Base-by-base conservation (phyloP, 306 rosid species). In the Cyclanthera cordifolia region DNA sequence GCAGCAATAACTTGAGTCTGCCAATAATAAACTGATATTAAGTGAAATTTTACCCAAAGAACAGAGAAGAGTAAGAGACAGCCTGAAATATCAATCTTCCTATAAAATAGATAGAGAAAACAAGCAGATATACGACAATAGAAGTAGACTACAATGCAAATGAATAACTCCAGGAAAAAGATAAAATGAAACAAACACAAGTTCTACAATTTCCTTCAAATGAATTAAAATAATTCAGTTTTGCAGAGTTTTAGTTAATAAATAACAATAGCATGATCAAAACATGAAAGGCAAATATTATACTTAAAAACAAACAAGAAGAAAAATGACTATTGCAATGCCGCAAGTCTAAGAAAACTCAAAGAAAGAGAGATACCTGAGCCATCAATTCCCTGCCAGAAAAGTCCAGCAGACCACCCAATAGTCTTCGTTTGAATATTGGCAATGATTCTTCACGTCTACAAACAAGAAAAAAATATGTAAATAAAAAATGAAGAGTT, bases 1-100 rank as follows among this genome's bases (percentile, higher is more conserved):
- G 87, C 91, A 70, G 99, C 99, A 84, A 93, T 93, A 64, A 85
- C 87, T 82, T 93, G 91, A 76, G 95, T 88, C 99, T 93, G 95
- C 77, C 76, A 66, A 41, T 74, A 81, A 80, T 68, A 74, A 82
- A 81, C 43, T 37, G 1, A 37, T 37, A 37, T 37, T 37, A 37
- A 37, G 8, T 37, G 43, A 8, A 37, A 37, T 37, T 37, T 37
- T 37, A 37, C 7, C 43, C 43, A 37, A 37, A 37, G 43, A 37
- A 37, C 43, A 37, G 43, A 37, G 43, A 37, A 8, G 8, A 37
- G 43, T 13, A 65, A 64, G n/a, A 65, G 30, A n/a, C n/a, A 20
- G 37, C 52, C 53, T 43, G 28, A 19, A 61, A 63, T 39, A 39
- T 20, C 51, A 28, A 12, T 61, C 5, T 19, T 39, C 32, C 32